Percentiles rank a stretch among this genome's conserved stretches.
Conservation (phyloP, 75 land plant species). For the Selaginella moellendorffii region DNA sequence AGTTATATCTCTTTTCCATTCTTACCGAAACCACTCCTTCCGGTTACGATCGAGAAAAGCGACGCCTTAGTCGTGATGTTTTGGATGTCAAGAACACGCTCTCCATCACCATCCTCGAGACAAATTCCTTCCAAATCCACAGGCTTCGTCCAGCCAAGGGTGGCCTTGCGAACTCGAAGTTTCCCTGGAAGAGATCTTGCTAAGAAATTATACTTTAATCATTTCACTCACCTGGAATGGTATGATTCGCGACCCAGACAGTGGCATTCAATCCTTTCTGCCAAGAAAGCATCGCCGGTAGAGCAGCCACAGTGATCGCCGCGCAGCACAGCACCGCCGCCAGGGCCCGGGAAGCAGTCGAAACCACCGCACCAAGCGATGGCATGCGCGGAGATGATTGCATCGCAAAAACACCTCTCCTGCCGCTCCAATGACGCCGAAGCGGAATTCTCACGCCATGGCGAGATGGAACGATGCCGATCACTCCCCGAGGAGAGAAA, state of each 20-base stretch:
- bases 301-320: constrained; percentile 13
- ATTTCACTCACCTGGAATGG: constrained; percentile 19
- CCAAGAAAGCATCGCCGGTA: constrained; percentile 16
- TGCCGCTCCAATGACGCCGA: too few relatives aligned
- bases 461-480: too few relatives aligned
- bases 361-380: too few relatives aligned
- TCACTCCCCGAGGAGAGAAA: too few relatives aligned
- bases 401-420: too few relatives aligned
- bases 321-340: neutral
- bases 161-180: neutral
- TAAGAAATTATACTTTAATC: neutral
- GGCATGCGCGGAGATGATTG: too few relatives aligned
- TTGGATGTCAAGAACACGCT: constrained; percentile 19
- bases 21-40: constrained; percentile 24
- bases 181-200: neutral
- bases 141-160: constrained; percentile 28
- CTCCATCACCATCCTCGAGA: constrained; percentile 20
- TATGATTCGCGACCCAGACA: constrained; percentile 14
- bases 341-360: neutral
- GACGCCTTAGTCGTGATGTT: constrained; percentile 22
- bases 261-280: constrained; percentile 10
- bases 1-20: neutral
- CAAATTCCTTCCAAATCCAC: constrained; percentile 19
- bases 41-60: constrained; percentile 24
- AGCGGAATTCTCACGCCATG: too few relatives aligned